Conservation (phyloP, 371 early-diverging fungal species). For the Mucor indicus region DNA sequence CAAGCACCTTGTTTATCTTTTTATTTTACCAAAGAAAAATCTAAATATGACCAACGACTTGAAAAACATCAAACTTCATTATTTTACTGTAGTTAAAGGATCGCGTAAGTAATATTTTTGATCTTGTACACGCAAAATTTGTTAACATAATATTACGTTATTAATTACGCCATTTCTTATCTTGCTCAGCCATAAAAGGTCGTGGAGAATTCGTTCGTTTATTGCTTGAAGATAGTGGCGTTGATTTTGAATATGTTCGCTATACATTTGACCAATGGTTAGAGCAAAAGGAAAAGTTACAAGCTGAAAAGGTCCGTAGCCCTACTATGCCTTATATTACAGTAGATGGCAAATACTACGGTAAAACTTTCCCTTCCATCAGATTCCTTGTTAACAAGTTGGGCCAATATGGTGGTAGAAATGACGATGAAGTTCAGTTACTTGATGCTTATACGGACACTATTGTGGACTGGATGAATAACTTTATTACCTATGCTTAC, state of each 20-base stretch:
- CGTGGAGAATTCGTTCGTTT: constrained; percentile 25
- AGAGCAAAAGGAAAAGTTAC: constrained; percentile 9
- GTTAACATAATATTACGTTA: neutral
- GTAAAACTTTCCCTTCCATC: constrained; percentile 20
- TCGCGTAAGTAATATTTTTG: constrained; percentile 7
- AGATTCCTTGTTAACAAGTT: constrained; percentile 21
- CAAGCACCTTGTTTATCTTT: no score
- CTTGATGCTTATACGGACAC: constrained; percentile 19
- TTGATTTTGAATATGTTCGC: constrained; percentile 20
- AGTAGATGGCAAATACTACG: constrained; percentile 20
- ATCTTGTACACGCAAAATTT: no score
- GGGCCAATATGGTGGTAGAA: constrained; percentile 18
- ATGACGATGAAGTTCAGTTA: constrained; percentile 22
- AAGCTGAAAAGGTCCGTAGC: neutral
- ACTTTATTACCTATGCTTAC: neutral
- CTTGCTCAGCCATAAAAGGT: constrained; percentile 8
- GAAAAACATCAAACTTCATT: constrained; percentile 10
- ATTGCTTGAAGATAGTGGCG: constrained; percentile 26
- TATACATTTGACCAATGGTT: constrained; percentile 10
- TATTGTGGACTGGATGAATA: constrained; percentile 8
- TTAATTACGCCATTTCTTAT: neutral
- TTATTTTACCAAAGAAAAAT: no score
- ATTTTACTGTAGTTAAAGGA: constrained; percentile 3
- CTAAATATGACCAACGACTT: neutral
- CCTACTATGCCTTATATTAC: constrained; percentile 26